Percentiles rank a stretch among this genome's conserved stretches.
phyloP scores from a whole-genome alignment of 2,329 filamentous ascomycete genomes.

The Nothomitra cinnamomea region DNA sequence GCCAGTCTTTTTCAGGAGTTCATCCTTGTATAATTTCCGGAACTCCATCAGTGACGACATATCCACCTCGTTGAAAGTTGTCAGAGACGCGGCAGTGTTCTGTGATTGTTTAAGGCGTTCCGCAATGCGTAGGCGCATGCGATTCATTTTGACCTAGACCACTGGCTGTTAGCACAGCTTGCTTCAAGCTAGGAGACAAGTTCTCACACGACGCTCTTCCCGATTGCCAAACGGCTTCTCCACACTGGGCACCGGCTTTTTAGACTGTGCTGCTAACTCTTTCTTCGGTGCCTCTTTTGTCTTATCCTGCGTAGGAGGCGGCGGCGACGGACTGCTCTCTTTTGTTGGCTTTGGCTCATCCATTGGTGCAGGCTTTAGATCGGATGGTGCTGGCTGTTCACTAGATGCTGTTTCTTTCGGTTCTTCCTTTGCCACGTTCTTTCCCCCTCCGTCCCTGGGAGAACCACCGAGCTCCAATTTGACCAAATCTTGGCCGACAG shows the following conservation, averaged over 20 bases:
- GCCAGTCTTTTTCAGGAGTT: constrained; percentile 85
- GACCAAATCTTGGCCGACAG: constrained; percentile 79
- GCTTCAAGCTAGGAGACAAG: neutral
- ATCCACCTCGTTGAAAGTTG: constrained; percentile 98
- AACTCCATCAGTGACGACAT: constrained; percentile 98
- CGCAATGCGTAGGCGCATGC: constrained; percentile 92
- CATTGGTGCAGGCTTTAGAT: constrained; percentile 30
- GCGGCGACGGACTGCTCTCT: constrained; percentile 12
- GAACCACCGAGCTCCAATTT: constrained; percentile 66
- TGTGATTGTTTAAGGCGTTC: constrained; percentile 98
- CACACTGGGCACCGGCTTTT: constrained; percentile 13
- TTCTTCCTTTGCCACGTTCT: constrained; percentile 34
- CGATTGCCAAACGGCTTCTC: constrained; percentile 42
- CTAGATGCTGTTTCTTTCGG: constrained; percentile 41
- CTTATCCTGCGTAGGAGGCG: constrained; percentile 15
- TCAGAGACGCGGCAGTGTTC: constrained; percentile 91
- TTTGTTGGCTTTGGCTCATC: constrained; percentile 18
- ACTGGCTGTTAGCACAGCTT: neutral
- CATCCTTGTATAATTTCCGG: constrained; percentile 93
- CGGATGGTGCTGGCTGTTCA: constrained; percentile 38
- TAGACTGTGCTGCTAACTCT: constrained; percentile 13
- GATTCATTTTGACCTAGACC: constrained; percentile 95
- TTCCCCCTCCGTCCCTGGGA: constrained; percentile 36
- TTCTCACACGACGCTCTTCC: constrained; percentile 70
- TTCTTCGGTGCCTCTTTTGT: constrained; percentile 17